Conservation (phyloP, 345 rosid genomes). For the Noccaea bulbosa region DNA sequence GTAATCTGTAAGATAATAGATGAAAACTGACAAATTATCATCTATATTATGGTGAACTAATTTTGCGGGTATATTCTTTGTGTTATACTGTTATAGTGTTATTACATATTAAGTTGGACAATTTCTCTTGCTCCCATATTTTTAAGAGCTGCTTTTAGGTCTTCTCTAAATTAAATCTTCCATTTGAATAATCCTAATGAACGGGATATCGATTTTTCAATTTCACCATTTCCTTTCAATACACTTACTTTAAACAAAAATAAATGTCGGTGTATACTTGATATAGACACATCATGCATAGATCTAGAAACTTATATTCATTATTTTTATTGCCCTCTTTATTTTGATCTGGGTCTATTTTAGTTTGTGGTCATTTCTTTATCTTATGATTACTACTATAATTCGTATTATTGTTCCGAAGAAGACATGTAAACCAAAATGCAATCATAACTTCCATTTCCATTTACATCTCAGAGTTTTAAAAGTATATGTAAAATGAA, state of each 20-base stretch:
- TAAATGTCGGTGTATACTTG: conserved; percentile 3
- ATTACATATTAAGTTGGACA: neutral
- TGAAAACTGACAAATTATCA: too few species aligned
- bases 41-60: too few species aligned
- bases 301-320: conserved; percentile 29
- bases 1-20: too few species aligned
- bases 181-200: neutral
- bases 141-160: neutral
- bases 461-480: conserved; percentile 34
- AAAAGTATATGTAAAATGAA: conserved; percentile 2
- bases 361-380: conserved; percentile 52
- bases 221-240: neutral
- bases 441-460: conserved; percentile 54
- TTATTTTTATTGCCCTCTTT: neutral
- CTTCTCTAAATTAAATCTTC: neutral
- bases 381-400: conserved; percentile 59
- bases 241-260: neutral
- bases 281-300: conserved; percentile 17
- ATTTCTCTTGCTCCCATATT: neutral
- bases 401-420: conserved; percentile 60
- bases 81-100: too few species aligned
- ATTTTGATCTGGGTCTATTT: conserved; percentile 18
- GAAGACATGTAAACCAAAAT: conserved; percentile 75
- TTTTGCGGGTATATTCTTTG: too few species aligned
- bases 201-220: neutral